Evolutionary conservation across 2,329 filamentous ascomycete species (phyloP).

Genomic region (Didymella pomorum): DNA sequence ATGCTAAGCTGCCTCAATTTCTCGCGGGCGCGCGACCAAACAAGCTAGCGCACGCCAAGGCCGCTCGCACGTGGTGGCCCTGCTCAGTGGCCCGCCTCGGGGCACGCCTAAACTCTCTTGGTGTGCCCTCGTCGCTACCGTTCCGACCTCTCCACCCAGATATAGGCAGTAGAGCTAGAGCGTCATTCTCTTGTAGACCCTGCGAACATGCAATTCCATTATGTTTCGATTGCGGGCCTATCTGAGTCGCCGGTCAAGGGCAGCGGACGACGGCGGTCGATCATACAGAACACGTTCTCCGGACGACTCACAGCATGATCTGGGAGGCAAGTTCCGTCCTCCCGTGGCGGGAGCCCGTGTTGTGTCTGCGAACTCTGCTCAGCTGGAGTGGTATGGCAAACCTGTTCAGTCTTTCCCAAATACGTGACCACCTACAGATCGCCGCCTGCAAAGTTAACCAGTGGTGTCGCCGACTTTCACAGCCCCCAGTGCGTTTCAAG

Average conservation of each 20-base stretch:
- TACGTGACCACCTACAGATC: conserved; percentile 2
- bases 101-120: conserved; percentile 10
- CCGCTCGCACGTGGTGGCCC: conserved; percentile 35
- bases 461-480: conserved; percentile 14
- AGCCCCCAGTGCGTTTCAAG: conserved; percentile 25
- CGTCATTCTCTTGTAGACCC: conserved; percentile 4
- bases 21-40: conserved; percentile 5
- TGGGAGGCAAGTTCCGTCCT: conserved; percentile 12
- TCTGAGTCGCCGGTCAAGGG: conserved; percentile 5
- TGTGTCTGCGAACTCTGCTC: conserved; percentile 11
- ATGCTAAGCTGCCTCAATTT: conserved; percentile 10
- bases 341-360: conserved; percentile 25
- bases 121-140: conserved; percentile 12
- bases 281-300: conserved; percentile 19
- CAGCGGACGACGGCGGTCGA: conserved; percentile 19
- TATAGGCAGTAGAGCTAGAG: conserved; percentile 13
- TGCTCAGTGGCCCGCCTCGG: conserved; percentile 23
- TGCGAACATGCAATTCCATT: conserved; percentile 8
- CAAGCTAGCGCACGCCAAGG: conserved; percentile 16
- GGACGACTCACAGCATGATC: conserved; percentile 11
- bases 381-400: background rate
- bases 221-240: conserved; percentile 13
- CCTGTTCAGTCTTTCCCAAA: conserved; percentile 5
- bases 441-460: conserved; percentile 26
- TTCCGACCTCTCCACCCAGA: conserved; percentile 14